Percentiles rank a stretch among this genome's conserved stretches.
phyloP scores from a whole-genome alignment of 2,329 filamentous ascomycete species.

The Aspergillus sp. region DNA sequence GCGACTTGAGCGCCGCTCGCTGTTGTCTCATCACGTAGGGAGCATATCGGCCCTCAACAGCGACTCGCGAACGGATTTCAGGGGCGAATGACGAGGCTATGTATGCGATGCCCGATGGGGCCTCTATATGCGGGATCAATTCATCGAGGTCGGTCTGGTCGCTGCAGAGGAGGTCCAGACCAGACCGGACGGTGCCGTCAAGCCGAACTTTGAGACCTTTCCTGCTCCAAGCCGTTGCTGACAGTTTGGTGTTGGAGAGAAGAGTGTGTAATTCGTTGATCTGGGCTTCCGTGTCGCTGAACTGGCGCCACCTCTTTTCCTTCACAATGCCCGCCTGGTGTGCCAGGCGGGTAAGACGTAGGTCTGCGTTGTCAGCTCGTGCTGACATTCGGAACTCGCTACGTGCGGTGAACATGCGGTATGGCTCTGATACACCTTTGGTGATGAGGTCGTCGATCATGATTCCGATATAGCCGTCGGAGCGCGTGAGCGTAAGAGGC shows the following conservation, averaged over 20 bases:
- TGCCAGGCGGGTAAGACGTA: constrained; percentile 77
- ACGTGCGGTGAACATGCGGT: constrained; percentile 95
- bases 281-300: constrained; percentile 63
- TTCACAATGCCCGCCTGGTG: constrained; percentile 73
- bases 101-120: constrained; percentile 28
- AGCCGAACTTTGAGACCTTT: constrained; percentile 68
- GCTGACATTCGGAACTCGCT: constrained; percentile 94
- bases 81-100: constrained; percentile 53
- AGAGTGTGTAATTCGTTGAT: constrained; percentile 65
- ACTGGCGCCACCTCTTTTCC: constrained; percentile 74
- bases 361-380: constrained; percentile 90
- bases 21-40: constrained; percentile 79
- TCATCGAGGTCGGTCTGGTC: constrained; percentile 58
- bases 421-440: constrained; percentile 94
- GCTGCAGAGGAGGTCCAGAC: constrained; percentile 76
- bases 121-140: constrained; percentile 55
- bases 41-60: constrained; percentile 80
- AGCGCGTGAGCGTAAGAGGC: constrained; percentile 69
- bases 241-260: constrained; percentile 60
- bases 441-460: constrained; percentile 98
- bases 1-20: constrained; percentile 64
- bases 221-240: constrained; percentile 65
- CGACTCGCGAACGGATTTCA: constrained; percentile 66
- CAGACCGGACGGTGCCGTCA: constrained; percentile 67
- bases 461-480: constrained; percentile 94